A percentile compares a stretch with the other conserved stretches of the same genome.
Evolutionary conservation across 495 filamentous ascomycete species (phyloP).

Genomic region (Evansstolkia leycettana): DNA sequence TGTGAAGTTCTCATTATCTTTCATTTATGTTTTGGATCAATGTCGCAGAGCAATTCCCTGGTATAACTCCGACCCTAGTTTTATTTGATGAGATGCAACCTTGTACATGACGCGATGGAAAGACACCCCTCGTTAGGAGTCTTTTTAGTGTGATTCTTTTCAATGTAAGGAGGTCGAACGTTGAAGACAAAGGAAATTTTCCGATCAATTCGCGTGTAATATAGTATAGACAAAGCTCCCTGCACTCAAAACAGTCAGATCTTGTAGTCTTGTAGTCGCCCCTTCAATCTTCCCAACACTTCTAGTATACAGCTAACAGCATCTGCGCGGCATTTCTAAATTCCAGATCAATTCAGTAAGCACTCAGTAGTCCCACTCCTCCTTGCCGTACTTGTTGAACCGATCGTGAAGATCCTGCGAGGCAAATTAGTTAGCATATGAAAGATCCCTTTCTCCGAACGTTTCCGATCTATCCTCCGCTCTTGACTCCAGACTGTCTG

Average conservation of each 20-base stretch:
- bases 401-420: conserved; percentile 73
- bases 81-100: conserved; percentile 12
- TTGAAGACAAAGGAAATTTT: not conserved
- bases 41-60: too few species aligned
- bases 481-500: too few species aligned
- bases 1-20: conserved; percentile 3
- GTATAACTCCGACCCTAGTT: too few species aligned
- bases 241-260: conserved; percentile 13
- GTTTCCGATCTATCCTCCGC: too few species aligned
- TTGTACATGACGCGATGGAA: conserved; percentile 9
- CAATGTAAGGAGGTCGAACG: too few species aligned
- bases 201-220: not conserved
- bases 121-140: conserved; percentile 1
- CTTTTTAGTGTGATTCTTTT: too few species aligned
- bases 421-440: not conserved
- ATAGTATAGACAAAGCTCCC: conserved; percentile 31
- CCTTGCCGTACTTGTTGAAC: conserved; percentile 99
- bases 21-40: not conserved
- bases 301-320: conserved; percentile 62
- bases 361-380: conserved; percentile 42
- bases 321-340: conserved; percentile 30
- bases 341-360: not conserved
- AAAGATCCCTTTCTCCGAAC: too few species aligned
- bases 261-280: conserved; percentile 1
- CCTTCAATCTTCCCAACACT: conserved; percentile 14